Percentiles rank a stretch among this genome's conserved stretches.
Evolutionary conservation across 108 stramenopile species (phyloP).

Genomic region (Chaetoceros tenuissimus): DNA sequence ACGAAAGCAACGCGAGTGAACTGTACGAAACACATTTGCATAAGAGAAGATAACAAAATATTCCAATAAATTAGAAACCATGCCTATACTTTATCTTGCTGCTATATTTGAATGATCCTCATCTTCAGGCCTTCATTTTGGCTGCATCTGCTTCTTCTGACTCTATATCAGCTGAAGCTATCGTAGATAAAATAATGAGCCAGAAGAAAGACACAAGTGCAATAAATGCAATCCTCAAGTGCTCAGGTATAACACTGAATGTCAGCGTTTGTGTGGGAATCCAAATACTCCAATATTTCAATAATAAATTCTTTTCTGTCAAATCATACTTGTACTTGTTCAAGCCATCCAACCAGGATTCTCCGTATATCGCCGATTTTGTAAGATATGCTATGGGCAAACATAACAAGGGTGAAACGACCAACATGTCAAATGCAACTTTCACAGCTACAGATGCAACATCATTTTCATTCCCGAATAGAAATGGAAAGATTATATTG

Average conservation of each 20-base stretch:
- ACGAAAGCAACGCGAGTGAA: too few species aligned
- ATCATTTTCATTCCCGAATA: constrained; percentile 23
- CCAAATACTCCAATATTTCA: constrained; percentile 49
- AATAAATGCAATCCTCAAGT: constrained; percentile 38
- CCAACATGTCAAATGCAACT: constrained; percentile 32
- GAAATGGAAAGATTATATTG: constrained; percentile 23
- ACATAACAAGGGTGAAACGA: constrained; percentile 31
- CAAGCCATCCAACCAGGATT: constrained; percentile 9
- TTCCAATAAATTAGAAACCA: too few species aligned
- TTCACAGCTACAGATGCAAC: constrained; percentile 16
- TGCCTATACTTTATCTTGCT: too few species aligned
- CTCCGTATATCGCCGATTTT: constrained; percentile 7
- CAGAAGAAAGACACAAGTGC: constrained; percentile 58
- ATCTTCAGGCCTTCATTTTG: too few species aligned
- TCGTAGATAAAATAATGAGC: constrained; percentile 36
- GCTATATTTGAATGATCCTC: too few species aligned
- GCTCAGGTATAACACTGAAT: constrained; percentile 43
- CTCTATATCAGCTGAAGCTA: constrained; percentile 12
- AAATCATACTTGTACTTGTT: constrained; percentile 27
- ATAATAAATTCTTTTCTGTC: constrained; percentile 32
- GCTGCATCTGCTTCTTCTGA: not conserved
- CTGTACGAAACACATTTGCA: too few species aligned
- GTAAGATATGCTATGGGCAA: constrained; percentile 41
- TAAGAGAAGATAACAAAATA: too few species aligned
- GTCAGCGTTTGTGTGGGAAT: constrained; percentile 40